Base-by-base conservation (phyloP, 179 eudicot genomes). In the Drosera spatulata region DNA sequence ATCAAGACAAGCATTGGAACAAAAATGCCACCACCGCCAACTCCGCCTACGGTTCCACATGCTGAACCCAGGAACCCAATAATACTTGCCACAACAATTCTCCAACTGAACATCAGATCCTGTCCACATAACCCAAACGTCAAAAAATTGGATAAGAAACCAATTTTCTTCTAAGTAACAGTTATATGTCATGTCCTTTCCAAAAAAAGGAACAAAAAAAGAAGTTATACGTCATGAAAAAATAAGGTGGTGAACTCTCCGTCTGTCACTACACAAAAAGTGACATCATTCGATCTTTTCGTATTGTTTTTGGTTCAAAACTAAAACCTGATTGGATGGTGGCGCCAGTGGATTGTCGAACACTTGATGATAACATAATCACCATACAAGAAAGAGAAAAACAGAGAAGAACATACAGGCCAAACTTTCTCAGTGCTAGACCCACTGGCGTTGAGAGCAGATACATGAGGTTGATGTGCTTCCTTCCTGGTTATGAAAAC, bases 21-120 rank as follows among this genome's bases (percentile, higher is more conserved):
- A 49, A 85, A 87, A 63, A 87, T 82, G 46, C 91, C 95, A 38
- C 95, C 95, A 39, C 95, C 95, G 52, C 95, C 95, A 56, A 87
- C 91, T 0, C 95, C 95, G 15, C 95, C 95, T 10, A 87, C 95
- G 4, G 95, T 87, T 49, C 95, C 95, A 63, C 76, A 87, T 0
- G 88, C 91, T 46, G 95, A 87, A 33, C 95, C 95, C 64, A 82
- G 59, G 59, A 87, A 87, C 6, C 84, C 95, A 41, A 87, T 78
- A 41, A 80, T 45, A 0, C 86, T 80, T 7, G 86, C 95, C 58
- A 87, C 68, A 11, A 66, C 74, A 38, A 85, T 67, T 54, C 86
- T 80, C 95, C 95, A 87, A 64, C 79, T 79, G 47, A 82, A 69
- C 61, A 78, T 69, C 71, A 87, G 65, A 55, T 75, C 64, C 95